Base-by-base conservation (phyloP, 2,329 filamentous ascomycete species). In the Aspergillus terreus region DNA sequence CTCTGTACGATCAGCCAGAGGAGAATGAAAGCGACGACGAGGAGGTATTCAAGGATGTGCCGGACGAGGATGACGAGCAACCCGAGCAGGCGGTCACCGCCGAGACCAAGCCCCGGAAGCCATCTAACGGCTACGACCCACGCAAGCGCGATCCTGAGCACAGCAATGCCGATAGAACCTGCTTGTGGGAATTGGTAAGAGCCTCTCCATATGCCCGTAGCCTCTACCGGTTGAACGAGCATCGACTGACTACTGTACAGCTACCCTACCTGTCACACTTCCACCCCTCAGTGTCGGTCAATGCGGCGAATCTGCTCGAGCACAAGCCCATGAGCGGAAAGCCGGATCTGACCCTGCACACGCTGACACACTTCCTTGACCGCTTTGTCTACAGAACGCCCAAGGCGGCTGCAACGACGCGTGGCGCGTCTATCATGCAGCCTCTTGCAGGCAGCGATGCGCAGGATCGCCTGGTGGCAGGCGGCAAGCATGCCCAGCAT, bases 351-450 rank as follows among this genome's bases (percentile, higher is more conserved):
- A 86, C 88, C 14, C 86, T 90, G 52, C 92, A 97, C 70, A 94
- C 90, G 1, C 81, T 99, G 45, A 94, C 94, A 65, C 88, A 95
- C 70, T 99, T 99, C 79, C 79, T 99, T 52, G 94, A 99, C 73
- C 92, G 95, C 62, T 99, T 99, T 71, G 90, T 96, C n/a, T 99
- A 97, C 79, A 87, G 90, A 60, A 96, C 94, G 63, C 85, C 92
- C 55, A 96, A 96, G 78, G 77, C 70, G 6, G 61, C 84, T 4
- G 81, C 80, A 14, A 69, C 72, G 17, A 78, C 83, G 27, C 88
- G 89, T 57, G 95, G 95, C 46, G 80, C 82, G 25, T 96, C 91
- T 23, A 95, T 99, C 71, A 99, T 99, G 94, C 94, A 99, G 71
- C 94, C 95, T 36, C 82, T 96, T 64, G 81, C 82, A 47, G 83